Evolutionary conservation across 108 stramenopile species (phyloP).

Genomic region (Aurantiochytrium sp.): DNA sequence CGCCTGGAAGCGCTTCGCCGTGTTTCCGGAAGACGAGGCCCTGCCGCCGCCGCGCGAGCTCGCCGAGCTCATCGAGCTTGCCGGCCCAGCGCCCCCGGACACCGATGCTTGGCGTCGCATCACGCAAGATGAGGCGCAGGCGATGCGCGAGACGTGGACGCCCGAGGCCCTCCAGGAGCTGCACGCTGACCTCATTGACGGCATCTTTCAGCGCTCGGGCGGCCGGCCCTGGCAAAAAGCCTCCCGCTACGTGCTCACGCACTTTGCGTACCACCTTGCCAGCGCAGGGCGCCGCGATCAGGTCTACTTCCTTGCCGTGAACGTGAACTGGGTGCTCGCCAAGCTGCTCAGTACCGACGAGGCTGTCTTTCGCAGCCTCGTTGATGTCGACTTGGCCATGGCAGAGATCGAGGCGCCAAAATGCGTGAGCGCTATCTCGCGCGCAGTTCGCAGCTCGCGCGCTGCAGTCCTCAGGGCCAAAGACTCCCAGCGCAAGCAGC

Average conservation of each 20-base stretch:
- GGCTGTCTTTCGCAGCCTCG: neutral
- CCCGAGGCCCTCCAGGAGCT: neutral
- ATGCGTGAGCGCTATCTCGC: neutral
- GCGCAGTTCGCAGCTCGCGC: neutral
- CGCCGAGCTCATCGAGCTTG: neutral
- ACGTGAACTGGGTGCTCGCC: conserved; percentile 10
- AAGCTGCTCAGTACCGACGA: neutral
- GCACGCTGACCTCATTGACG: neutral
- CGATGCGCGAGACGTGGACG: neutral
- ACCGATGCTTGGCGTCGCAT: neutral
- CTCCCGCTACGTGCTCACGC: neutral
- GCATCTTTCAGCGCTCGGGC: neutral
- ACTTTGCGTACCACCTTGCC: neutral
- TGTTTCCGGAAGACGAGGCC: neutral
- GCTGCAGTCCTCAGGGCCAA: neutral
- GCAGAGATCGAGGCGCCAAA: neutral
- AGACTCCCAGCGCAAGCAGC: neutral
- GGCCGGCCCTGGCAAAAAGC: neutral
- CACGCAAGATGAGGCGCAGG: neutral
- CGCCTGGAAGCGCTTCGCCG: neutral
- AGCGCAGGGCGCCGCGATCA: neutral
- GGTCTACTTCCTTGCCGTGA: neutral
- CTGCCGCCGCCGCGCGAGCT: neutral
- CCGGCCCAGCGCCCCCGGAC: neutral
- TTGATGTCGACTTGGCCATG: neutral